phyloP scores from a whole-genome alignment of 2,329 filamentous ascomycete species.

The Cercospora sp. region DNA sequence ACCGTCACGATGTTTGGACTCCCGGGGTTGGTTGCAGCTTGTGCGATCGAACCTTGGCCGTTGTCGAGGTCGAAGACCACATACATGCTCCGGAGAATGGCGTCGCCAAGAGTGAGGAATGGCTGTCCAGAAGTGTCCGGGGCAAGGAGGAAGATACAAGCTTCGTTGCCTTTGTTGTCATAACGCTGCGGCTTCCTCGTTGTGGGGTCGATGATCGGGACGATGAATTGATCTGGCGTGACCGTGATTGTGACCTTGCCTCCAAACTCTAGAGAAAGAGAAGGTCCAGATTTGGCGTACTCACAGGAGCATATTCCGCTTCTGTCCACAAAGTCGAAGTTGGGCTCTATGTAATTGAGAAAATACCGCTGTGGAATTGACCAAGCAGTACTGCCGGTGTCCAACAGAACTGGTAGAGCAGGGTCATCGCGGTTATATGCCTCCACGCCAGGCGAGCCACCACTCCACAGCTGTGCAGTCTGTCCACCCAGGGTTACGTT shows the following conservation, averaged over 20 bases:
- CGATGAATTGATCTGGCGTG: conserved; percentile 33
- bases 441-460: conserved; percentile 20
- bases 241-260: conserved; percentile 34
- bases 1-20: conserved; percentile 32
- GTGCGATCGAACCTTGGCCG: conserved; percentile 38
- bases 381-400: conserved; percentile 38
- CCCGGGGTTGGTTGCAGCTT: conserved; percentile 33
- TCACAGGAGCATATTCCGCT: conserved; percentile 29
- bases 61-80: conserved; percentile 42
- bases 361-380: conserved; percentile 29
- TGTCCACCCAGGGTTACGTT: conserved; percentile 25
- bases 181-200: conserved; percentile 28
- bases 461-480: conserved; percentile 26
- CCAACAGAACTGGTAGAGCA: conserved; percentile 34
- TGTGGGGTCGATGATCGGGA: conserved; percentile 32
- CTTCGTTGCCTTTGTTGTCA: conserved; percentile 16
- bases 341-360: conserved; percentile 26
- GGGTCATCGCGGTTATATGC: conserved; percentile 26
- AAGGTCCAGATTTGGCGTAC: conserved; percentile 29
- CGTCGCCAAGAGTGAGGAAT: conserved; percentile 35
- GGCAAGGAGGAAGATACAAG: conserved; percentile 34
- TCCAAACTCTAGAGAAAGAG: conserved; percentile 34
- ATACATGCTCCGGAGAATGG: conserved; percentile 38
- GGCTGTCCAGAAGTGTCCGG: conserved; percentile 20
- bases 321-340: conserved; percentile 29